Percentiles rank a stretch among this genome's conserved stretches.
These are phyloP conservation scores for Sclerotinia nivalis DNA, from an alignment of 2,329 filamentous ascomycete species.

Conservation along the genomic window DNA sequence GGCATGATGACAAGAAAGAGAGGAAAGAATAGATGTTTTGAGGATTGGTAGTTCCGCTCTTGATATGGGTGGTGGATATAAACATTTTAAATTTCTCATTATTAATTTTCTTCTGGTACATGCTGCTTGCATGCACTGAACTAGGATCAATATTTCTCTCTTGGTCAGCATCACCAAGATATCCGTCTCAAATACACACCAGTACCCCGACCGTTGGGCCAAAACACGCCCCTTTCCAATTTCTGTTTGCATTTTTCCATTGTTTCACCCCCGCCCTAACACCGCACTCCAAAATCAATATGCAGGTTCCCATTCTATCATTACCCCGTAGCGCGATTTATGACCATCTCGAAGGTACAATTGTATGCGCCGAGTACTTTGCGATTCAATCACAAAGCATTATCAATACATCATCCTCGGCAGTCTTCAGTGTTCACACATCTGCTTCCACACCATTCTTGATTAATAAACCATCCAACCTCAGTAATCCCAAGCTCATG, in stretches of 20 bases:
- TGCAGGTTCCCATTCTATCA: not conserved
- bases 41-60: not conserved
- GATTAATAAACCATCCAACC: slow-evolving; percentile 37
- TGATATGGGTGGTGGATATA: not conserved
- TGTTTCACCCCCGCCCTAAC: not conserved
- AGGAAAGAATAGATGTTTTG: not conserved
- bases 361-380: not conserved
- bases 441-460: slow-evolving; percentile 28
- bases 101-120: not conserved
- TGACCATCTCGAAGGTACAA: not conserved
- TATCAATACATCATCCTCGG: not conserved
- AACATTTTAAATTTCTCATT: not conserved
- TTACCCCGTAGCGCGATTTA: not conserved
- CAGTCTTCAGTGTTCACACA: not conserved
- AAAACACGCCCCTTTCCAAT: not conserved
- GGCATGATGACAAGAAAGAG: slow-evolving; percentile 28
- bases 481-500: slow-evolving; percentile 39
- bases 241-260: not conserved
- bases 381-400: not conserved
- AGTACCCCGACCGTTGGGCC: not conserved
- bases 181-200: not conserved
- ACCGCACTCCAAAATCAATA: not conserved
- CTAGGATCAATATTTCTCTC: not conserved
- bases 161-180: not conserved
- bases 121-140: not conserved